Evolutionary conservation across 2,329 filamentous ascomycete species (phyloP), one percentile per base, ranked within the genome.

Genomic region (Neofusicoccum sp.): DNA sequence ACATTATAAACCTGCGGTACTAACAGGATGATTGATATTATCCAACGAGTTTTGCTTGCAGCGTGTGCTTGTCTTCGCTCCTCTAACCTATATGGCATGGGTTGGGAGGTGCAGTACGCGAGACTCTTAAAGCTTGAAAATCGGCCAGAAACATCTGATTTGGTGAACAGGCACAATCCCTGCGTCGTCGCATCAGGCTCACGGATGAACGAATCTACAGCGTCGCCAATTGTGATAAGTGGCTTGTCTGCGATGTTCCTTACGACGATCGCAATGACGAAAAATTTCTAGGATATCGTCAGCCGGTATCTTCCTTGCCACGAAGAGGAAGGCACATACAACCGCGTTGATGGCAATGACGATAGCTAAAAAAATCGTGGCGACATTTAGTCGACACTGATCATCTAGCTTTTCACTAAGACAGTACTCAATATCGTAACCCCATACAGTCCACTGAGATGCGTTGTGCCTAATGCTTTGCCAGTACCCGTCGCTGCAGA

Each of bases 221-320:
- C 67, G 48, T 70, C 68, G 3, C 67, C 68, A 48, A 70, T 65
- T 0, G 65, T 67, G 33, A 66, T 63, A 1, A 70, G 58, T 3
- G 68, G 67, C 30, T 30, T 31, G 16, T 51, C 56, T 31, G 1
- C 24, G 38, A 20, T 38, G 11, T 8, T 24, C 33, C 24, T 36
- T 34, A 7, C 16, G 31, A 28, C 49, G 8, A 36, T 7, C 9
- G 43, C 16, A 45, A 16, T 45, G 14, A 16, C 9, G 14, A 16
- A 9, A 7, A 16, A 16, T 16, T 45, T 45, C 24, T 45, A 20
- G 9, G 9, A 45, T 7, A 16, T n/a, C n/a, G n/a, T n/a, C n/a
- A n/a, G n/a, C n/a, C n/a, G n/a, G n/a, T n/a, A n/a, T n/a, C n/a
- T n/a, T n/a, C n/a, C n/a, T n/a, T n/a, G n/a, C n/a, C n/a, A n/a